These are phyloP conservation scores for Lachnellula occidentalis DNA, from an alignment of 2,329 filamentous ascomycete species.

Conservation along the genomic window DNA sequence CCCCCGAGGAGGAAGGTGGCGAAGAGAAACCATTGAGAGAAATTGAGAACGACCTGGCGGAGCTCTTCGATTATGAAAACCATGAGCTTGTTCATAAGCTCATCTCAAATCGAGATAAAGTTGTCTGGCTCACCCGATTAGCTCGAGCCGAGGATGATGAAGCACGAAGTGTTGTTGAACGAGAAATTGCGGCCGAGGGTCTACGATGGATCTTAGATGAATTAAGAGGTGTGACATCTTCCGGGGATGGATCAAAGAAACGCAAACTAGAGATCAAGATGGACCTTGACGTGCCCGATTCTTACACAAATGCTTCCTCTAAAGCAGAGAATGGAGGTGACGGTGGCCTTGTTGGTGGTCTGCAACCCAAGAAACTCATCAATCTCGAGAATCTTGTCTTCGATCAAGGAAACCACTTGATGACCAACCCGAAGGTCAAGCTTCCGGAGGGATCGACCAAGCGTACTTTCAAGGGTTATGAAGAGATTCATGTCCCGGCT, in stretches of 20 bases:
- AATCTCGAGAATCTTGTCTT: constrained; percentile 96
- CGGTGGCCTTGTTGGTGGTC: constrained; percentile 68
- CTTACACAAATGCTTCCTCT: constrained; percentile 46
- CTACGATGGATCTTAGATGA: constrained; percentile 84
- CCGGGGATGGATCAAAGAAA: constrained; percentile 50
- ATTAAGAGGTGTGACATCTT: constrained; percentile 65
- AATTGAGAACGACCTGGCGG: constrained; percentile 97
- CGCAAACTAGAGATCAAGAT: constrained; percentile 85
- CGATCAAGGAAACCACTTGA: constrained; percentile 96
- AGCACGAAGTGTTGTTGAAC: constrained; percentile 71
- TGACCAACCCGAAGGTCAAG: constrained; percentile 97
- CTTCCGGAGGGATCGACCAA: constrained; percentile 94
- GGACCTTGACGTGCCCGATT: constrained; percentile 75
- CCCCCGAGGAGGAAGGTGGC: constrained; percentile 67
- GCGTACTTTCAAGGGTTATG: constrained; percentile 93
- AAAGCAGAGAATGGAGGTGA: constrained; percentile 52
- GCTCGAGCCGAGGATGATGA: constrained; percentile 76
- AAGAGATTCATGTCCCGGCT: constrained; percentile 93
- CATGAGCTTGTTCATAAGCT: constrained; percentile 88
- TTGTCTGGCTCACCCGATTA: constrained; percentile 91
- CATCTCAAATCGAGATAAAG: constrained; percentile 85
- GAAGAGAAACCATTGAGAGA: constrained; percentile 84
- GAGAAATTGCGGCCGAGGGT: constrained; percentile 86
- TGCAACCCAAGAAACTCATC: constrained; percentile 81
- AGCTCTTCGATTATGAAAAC: constrained; percentile 95